phyloP scores from a whole-genome alignment of 331 rosid genomes.

The Quercus lobata region DNA sequence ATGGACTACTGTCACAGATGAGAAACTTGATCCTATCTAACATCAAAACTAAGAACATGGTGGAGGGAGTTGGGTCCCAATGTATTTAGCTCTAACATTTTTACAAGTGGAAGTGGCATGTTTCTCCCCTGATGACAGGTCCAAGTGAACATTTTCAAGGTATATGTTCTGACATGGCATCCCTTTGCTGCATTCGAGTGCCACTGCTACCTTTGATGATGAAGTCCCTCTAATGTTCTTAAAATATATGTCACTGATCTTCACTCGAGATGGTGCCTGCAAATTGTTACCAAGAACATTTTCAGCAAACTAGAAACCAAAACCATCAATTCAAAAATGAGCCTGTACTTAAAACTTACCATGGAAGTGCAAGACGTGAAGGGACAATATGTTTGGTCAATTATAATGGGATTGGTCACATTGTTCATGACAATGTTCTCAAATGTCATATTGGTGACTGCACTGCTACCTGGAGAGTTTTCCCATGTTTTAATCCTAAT shows the following conservation, averaged over 20 bases:
- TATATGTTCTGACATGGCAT: slow-evolving; percentile 42
- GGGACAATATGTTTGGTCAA: slow-evolving; percentile 44
- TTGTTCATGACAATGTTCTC: slow-evolving; percentile 45
- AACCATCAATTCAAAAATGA: neutral
- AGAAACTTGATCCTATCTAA: neutral
- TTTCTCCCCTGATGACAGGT: slow-evolving; percentile 27
- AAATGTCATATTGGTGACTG: slow-evolving; percentile 49
- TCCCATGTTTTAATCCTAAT: slow-evolving; percentile 56
- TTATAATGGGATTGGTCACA: slow-evolving; percentile 49
- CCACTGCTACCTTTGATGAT: slow-evolving; percentile 41
- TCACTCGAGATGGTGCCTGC: slow-evolving; percentile 44
- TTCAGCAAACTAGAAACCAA: neutral
- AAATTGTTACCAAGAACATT: neutral
- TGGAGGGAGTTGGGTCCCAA: slow-evolving; percentile 55
- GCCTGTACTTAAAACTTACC: slow-evolving; percentile 11
- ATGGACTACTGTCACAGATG: neutral
- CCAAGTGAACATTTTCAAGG: slow-evolving; percentile 50
- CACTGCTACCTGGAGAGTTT: slow-evolving; percentile 42
- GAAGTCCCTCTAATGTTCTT: slow-evolving; percentile 52
- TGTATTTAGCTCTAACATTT: slow-evolving; percentile 45
- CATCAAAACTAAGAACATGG: slow-evolving; percentile 25
- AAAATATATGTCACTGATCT: slow-evolving; percentile 47
- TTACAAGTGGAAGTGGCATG: slow-evolving; percentile 40
- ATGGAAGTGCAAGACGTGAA: slow-evolving; percentile 31
- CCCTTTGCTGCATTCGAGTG: slow-evolving; percentile 40